These are phyloP conservation scores for Hypomyces rosellus DNA, from an alignment of 2,329 filamentous ascomycete species.

Conservation along the genomic window DNA sequence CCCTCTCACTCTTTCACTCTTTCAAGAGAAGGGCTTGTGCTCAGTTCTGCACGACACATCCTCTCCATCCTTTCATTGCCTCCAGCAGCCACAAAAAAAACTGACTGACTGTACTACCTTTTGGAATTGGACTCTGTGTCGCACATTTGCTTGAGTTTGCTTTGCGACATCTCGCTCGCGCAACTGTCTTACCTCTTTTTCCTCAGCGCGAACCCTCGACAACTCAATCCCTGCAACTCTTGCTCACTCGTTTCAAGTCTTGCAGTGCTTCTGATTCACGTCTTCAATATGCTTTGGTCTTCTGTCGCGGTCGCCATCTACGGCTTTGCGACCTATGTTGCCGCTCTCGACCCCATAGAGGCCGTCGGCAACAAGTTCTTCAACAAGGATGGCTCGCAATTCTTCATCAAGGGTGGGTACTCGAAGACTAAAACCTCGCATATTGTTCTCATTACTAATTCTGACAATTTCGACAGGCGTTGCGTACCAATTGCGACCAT, in stretches of 20 bases:
- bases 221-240: neutral
- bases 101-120: no score
- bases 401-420: slow-evolving; percentile 69
- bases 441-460: neutral
- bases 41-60: no score
- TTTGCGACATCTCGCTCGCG: no score
- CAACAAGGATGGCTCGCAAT: slow-evolving; percentile 71
- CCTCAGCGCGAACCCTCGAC: no score
- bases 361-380: slow-evolving; percentile 79
- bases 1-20: no score
- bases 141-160: no score
- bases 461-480: slow-evolving; percentile 46
- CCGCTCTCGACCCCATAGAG: slow-evolving; percentile 43
- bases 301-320: slow-evolving; percentile 28
- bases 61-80: no score
- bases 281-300: slow-evolving; percentile 32
- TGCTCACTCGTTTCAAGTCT: neutral
- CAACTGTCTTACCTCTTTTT: no score
- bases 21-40: no score
- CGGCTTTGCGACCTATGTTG: slow-evolving; percentile 26
- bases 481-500: slow-evolving; percentile 58
- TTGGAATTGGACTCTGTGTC: no score
- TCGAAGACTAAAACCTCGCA: neutral
- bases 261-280: neutral
- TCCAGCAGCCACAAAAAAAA: no score